phyloP scores from a whole-genome alignment of 2,329 filamentous ascomycete species.

The Annulohypoxylon truncatum region DNA sequence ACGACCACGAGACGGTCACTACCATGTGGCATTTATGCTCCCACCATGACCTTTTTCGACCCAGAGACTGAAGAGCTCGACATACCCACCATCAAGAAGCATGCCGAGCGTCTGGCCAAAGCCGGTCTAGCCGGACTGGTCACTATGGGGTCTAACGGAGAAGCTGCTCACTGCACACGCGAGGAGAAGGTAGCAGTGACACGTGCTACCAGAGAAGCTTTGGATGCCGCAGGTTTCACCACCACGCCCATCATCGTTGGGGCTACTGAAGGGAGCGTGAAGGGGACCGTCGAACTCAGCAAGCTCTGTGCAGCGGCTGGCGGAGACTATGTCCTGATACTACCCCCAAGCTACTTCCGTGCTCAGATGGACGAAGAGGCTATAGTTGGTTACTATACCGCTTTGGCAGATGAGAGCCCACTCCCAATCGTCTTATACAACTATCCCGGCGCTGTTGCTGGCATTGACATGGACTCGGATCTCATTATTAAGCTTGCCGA shows the following conservation, averaged over 20 bases:
- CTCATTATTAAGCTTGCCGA: conserved; percentile 81
- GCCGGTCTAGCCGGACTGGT: conserved; percentile 85
- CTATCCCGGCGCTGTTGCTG: conserved; percentile 87
- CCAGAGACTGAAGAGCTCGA: conserved; percentile 86
- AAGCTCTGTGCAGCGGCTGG: conserved; percentile 74
- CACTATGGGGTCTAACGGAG: conserved; percentile 90
- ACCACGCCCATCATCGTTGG: conserved; percentile 85
- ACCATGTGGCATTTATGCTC: conserved; percentile 85
- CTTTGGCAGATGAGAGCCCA: conserved; percentile 79
- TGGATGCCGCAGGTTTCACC: conserved; percentile 82
- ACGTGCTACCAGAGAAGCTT: conserved; percentile 80
- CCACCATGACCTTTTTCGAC: conserved; percentile 92
- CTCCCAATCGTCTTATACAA: conserved; percentile 89
- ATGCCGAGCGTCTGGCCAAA: conserved; percentile 80
- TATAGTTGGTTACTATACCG: conserved; percentile 77
- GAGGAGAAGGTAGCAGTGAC: conserved; percentile 82
- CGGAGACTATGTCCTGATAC: conserved; percentile 82
- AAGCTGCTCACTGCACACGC: conserved; percentile 84
- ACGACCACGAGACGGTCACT: conserved; percentile 65
- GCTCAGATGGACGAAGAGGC: conserved; percentile 79
- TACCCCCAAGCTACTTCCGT: conserved; percentile 87
- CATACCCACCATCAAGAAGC: conserved; percentile 80
- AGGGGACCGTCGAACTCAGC: conserved; percentile 81
- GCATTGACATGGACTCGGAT: conserved; percentile 91
- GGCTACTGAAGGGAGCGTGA: conserved; percentile 83